phyloP scores from a whole-genome alignment of 176 grass and related monocot genomes.

The Carex parvula region DNA sequence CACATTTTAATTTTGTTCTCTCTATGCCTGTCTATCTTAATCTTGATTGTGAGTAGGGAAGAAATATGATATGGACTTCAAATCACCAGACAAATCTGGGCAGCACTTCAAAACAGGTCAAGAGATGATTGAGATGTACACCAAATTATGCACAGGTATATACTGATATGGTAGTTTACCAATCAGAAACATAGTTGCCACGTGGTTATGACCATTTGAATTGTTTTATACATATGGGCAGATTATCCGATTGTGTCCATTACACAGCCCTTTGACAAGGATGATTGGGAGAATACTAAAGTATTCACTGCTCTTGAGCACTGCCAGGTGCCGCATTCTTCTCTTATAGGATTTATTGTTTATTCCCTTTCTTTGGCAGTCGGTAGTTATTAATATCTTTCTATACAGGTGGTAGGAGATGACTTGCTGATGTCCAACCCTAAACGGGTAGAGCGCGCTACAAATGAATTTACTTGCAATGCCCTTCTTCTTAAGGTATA shows the following conservation, averaged over 20 bases:
- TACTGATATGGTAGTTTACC: background rate
- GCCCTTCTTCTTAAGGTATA: constrained; percentile 92
- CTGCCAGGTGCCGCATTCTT: constrained; percentile 57
- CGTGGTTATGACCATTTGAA: background rate
- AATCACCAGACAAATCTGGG: constrained; percentile 50
- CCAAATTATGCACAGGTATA: constrained; percentile 73
- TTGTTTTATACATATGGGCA: constrained; percentile 29
- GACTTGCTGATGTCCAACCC: constrained; percentile 91
- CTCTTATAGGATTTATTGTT: constrained; percentile 18
- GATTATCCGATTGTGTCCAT: constrained; percentile 91
- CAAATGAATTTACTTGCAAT: constrained; percentile 88
- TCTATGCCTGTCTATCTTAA: constrained; percentile 20
- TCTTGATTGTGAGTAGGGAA: constrained; percentile 54
- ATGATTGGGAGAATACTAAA: constrained; percentile 96
- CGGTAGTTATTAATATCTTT: constrained; percentile 9
- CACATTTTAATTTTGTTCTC: constrained; percentile 10
- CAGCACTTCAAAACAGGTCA: constrained; percentile 81
- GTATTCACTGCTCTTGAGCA: constrained; percentile 69
- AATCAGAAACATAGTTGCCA: background rate
- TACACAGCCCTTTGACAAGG: constrained; percentile 94
- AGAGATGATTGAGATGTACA: constrained; percentile 93
- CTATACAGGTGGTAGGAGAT: constrained; percentile 80
- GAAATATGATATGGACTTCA: constrained; percentile 95
- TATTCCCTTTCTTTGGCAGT: constrained; percentile 19
- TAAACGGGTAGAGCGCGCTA: constrained; percentile 74